Evolutionary conservation across 148 eudicot species (phyloP), one percentile per base, ranked within the genome.

Genomic region (Diospyros kaki): DNA sequence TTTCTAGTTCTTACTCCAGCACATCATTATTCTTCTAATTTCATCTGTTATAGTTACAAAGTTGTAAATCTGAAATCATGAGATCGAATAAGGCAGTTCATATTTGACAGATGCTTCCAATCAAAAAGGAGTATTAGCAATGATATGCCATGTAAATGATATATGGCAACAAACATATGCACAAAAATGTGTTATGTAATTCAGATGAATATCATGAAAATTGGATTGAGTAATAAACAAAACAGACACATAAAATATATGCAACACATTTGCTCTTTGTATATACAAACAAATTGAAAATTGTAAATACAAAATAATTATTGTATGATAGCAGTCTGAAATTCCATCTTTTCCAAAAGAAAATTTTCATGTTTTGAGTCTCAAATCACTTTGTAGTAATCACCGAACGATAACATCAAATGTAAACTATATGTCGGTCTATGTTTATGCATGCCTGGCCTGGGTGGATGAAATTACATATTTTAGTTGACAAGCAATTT

Each of bases 71-170:
- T 62, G 66, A 62, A 38, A 5, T 9, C 44, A 9, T 18, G 28
- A 28, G 28, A 28, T 28, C 28, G 0, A 28, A 60, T 60, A 41
- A 60, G 18, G 41, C 8, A 9, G 28, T 62, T 6, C 14, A 62
- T 62, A 14, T 46, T n/a, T 65, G 12, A 66, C 69, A 46, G 13
- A 66, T 45, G 69, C 12, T 66, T 66, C 50, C 69, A 46, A n/a
- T 66, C 38, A 66, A 38, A 66, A 66, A 44, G 53, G 54, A 40
- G 46, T 17, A 1, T 28, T 28, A 28, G 28, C 28, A 28, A 28
- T 28, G 28, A 28, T 28, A 28, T 28, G 28, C 28, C 39, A 45
- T 46, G 40, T 6, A 66, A 9, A 45, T 39, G 14, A 66, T 46
- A 66, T 45, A 45, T 6, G 17, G 10, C 39, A 14, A n/a, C 1